Base-by-base conservation (phyloP, 2,329 filamentous ascomycete species). In the Hypocrella siamensis region DNA sequence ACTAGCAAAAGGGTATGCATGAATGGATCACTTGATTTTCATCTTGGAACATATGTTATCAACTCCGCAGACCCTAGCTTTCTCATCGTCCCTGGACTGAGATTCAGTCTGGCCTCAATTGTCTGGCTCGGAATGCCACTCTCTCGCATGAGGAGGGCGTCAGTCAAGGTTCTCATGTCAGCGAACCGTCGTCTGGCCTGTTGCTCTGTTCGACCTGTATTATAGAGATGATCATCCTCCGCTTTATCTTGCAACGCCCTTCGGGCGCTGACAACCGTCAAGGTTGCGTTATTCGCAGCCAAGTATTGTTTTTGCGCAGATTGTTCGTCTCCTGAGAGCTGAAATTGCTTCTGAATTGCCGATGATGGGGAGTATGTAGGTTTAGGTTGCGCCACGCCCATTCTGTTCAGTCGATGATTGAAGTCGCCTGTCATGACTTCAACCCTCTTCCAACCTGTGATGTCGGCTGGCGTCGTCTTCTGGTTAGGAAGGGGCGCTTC, bases 101-200 rank as follows among this genome's bases (percentile, higher is more conserved):
- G 19, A 17, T 18, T 14, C 5, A 35, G 27, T 14, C 10, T 19
- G 12, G 25, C 10, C 21, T 35, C 34, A 6, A 35, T 35, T 4
- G 19, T n/a, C 7, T 12, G 12, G 22, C 27, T 18, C n/a, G 30
- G 12, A 17, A 22, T 17, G 15, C 34, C 34, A 5, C 7, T 30
- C 12, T 32, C 17, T 22, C 30, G 34, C 34, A 35, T 35, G 6
- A 17, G 26, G n/a, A 35, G 14, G 14, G 30, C 34, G 17, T 22
- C 10, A 7, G 30, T 27, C 6, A 28, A 11, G 9, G 27, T 32
- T 24, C 34, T 35, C 21, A 35, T 35, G n/a, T 35, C 30, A 4
- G 15, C 34, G 28, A 35, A 35, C 12, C 34, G 34, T 17, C 34
- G 34, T 17, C 17, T 32, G 4, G 19, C 15, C 4, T 26, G 19